Percentiles rank a stretch among this genome's conserved stretches.
These are phyloP conservation scores for Nasturtium officinale DNA, from an alignment of 345 rosid genomes.

Conservation along the genomic window DNA sequence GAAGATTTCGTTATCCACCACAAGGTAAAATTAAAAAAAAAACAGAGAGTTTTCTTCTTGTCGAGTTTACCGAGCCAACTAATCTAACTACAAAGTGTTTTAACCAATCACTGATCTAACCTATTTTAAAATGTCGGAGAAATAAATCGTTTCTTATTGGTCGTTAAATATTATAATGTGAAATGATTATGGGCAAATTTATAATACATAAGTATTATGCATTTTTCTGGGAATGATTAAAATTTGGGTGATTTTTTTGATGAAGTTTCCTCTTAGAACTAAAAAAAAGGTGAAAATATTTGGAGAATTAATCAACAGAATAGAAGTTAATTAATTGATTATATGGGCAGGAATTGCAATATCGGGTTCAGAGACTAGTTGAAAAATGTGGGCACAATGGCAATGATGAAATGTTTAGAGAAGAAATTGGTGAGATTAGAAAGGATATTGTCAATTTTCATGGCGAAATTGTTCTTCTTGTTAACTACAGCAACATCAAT, in stretches of 20 bases:
- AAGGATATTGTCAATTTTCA: conserved; percentile 82
- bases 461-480: conserved; percentile 89
- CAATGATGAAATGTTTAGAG: conserved; percentile 47
- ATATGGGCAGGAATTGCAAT: conserved; percentile 56
- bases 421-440: conserved; percentile 59
- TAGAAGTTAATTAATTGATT: background rate
- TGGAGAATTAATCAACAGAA: background rate
- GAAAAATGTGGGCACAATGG: conserved; percentile 50
- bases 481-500: conserved; percentile 82
- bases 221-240: background rate
- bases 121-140: background rate
- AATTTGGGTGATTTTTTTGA: too few relatives aligned
- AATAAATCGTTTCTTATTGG: conserved; percentile 5
- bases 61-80: conserved; percentile 7
- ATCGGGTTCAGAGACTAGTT: conserved; percentile 56
- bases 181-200: background rate
- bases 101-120: conserved; percentile 7
- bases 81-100: background rate
- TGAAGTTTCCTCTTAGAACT: too few relatives aligned
- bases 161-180: conserved; percentile 3
- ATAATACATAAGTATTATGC: too few relatives aligned
- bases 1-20: conserved; percentile 87
- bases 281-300: background rate
- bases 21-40: conserved; percentile 50
- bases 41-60: background rate